Evolutionary conservation across 129 eudicot genomes (phyloP).

Genomic region (Escallonia herrerae): DNA sequence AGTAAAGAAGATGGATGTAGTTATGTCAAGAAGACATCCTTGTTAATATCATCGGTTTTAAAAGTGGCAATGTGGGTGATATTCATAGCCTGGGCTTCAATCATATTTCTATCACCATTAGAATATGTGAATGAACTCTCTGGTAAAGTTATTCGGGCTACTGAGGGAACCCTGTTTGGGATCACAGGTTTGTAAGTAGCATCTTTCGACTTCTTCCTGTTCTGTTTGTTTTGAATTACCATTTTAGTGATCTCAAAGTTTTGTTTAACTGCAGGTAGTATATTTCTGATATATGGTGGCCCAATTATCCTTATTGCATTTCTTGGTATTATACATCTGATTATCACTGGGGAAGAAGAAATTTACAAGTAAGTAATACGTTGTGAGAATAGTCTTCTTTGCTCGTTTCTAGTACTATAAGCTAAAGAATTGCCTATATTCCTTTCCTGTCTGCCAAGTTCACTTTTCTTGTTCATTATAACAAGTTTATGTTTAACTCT

Average conservation of each 20-base stretch:
- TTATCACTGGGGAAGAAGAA: constrained; percentile 53
- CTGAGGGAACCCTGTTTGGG: constrained; percentile 48
- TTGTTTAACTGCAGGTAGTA: constrained; percentile 42
- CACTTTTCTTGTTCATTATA: not conserved
- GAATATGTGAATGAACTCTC: constrained; percentile 16
- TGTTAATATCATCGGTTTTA: constrained; percentile 42
- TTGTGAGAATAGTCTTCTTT: not conserved
- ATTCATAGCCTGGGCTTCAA: constrained; percentile 63
- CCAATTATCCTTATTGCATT: constrained; percentile 59
- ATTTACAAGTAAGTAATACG: constrained; percentile 37
- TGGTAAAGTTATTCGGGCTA: constrained; percentile 18
- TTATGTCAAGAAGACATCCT: constrained; percentile 25
- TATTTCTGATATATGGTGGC: constrained; percentile 52
- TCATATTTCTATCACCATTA: constrained; percentile 45
- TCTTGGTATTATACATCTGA: constrained; percentile 45
- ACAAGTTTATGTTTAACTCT: not conserved
- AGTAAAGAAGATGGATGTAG: constrained; percentile 20
- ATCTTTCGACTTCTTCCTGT: not conserved
- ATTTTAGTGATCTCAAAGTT: not conserved
- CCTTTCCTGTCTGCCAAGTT: not conserved
- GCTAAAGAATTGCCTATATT: not conserved
- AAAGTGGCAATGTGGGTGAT: constrained; percentile 59
- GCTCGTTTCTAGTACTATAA: not conserved
- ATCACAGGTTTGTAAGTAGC: constrained; percentile 34
- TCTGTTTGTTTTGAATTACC: not conserved